These are phyloP conservation scores for Sphaerosporella brunnea DNA, from an alignment of 495 filamentous ascomycete species.

Conservation along the genomic window DNA sequence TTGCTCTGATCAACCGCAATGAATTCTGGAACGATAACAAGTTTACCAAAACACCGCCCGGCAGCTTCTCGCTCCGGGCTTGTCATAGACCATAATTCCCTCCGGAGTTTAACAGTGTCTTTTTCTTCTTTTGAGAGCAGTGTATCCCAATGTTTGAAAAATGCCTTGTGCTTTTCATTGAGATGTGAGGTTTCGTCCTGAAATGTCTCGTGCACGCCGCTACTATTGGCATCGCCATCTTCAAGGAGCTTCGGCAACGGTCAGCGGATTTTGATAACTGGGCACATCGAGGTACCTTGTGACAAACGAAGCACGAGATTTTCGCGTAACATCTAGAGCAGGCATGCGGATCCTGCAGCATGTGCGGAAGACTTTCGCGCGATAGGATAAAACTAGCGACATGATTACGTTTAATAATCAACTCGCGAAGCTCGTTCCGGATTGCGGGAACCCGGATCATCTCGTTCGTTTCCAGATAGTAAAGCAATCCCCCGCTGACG, in stretches of 20 bases:
- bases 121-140: constrained; percentile 87
- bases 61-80: constrained; percentile 75
- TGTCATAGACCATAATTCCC: constrained; percentile 88
- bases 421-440: constrained; percentile 70
- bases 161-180: constrained; percentile 50
- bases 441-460: constrained; percentile 69
- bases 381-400: constrained; percentile 71
- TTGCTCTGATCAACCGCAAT: constrained; percentile 45
- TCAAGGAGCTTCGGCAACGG: constrained; percentile 31
- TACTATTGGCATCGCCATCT: constrained; percentile 62
- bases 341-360: constrained; percentile 59
- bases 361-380: constrained; percentile 58
- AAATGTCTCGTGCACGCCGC: constrained; percentile 56
- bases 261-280: background rate
- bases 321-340: constrained; percentile 79
- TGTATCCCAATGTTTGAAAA: constrained; percentile 87
- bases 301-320: constrained; percentile 77
- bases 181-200: constrained; percentile 58
- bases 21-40: constrained; percentile 65
- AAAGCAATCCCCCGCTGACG: constrained; percentile 71
- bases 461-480: constrained; percentile 81
- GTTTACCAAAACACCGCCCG: constrained; percentile 47
- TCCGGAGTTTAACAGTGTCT: constrained; percentile 60
- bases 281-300: constrained; percentile 41
- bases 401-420: constrained; percentile 91